These are phyloP conservation scores for Nadsonia starkeyi-henricii DNA, from an alignment of 1,139 yeast species.

Conservation along the genomic window DNA sequence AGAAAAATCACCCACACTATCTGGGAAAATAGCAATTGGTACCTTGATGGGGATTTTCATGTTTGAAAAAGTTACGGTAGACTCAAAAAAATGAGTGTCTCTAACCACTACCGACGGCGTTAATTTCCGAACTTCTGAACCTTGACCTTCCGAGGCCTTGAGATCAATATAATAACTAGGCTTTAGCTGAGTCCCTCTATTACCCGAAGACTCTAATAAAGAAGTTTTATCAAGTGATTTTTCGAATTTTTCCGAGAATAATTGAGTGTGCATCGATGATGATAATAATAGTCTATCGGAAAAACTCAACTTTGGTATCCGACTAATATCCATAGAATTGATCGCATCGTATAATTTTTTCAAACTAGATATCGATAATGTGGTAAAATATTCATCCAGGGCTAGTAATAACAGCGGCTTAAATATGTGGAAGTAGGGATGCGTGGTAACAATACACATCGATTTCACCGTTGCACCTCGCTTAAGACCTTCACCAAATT, in stretches of 20 bases:
- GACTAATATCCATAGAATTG: conserved; percentile 23
- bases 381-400: conserved; percentile 30
- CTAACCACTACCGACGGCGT: conserved; percentile 14
- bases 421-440: conserved; percentile 41
- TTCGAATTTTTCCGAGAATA: conserved; percentile 21
- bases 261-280: conserved; percentile 17
- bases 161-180: conserved; percentile 20
- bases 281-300: conserved; percentile 22
- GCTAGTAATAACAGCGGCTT: conserved; percentile 44
- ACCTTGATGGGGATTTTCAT: conserved; percentile 23
- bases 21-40: conserved; percentile 23
- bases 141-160: conserved; percentile 9
- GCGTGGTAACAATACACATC: conserved; percentile 38
- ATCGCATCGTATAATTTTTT: conserved; percentile 27
- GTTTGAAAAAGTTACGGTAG: conserved; percentile 19
- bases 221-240: conserved; percentile 4
- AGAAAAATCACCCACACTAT: conserved; percentile 22
- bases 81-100: conserved; percentile 23
- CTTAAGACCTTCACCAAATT: conserved; percentile 31
- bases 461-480: conserved; percentile 47
- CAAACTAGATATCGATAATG: conserved; percentile 18
- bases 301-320: conserved; percentile 19
- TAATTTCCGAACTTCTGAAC: conserved; percentile 13
- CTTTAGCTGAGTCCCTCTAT: conserved; percentile 6
- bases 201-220: not conserved